Percentiles rank a stretch among this genome's conserved stretches.
Evolutionary conservation across 176 grass and related monocot genomes (phyloP).

Genomic region (Oryza coarctata): DNA sequence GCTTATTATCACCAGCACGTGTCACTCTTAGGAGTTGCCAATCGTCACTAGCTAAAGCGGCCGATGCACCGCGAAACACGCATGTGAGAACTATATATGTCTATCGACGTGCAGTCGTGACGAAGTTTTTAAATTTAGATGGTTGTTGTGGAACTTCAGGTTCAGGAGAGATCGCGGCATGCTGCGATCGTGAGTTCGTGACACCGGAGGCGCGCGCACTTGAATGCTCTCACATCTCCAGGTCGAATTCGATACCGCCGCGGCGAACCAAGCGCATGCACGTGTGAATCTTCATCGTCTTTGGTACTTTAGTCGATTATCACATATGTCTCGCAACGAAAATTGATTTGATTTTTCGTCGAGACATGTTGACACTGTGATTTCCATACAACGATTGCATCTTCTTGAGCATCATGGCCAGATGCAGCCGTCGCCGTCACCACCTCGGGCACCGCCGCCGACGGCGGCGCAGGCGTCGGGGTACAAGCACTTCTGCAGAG

Average conservation of each 20-base stretch:
- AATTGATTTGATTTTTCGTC: background rate
- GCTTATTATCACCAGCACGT: background rate
- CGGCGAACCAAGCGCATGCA: background rate
- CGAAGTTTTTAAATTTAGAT: background rate
- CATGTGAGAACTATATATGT: constrained; percentile 23
- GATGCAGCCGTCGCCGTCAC: constrained; percentile 45
- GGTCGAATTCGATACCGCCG: background rate
- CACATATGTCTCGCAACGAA: background rate
- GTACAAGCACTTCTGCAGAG: constrained; percentile 76
- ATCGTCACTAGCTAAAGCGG: constrained; percentile 23
- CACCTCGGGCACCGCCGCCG: constrained; percentile 8
- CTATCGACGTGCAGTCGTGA: background rate
- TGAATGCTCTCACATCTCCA: background rate
- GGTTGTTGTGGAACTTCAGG: background rate
- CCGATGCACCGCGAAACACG: background rate
- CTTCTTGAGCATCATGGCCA: constrained; percentile 34
- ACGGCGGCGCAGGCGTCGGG: constrained; percentile 21
- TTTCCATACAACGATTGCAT: background rate
- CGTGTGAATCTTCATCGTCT: constrained; percentile 23
- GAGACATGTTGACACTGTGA: background rate
- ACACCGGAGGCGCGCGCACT: background rate
- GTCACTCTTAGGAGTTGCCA: constrained; percentile 5
- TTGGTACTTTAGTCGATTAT: constrained; percentile 22
- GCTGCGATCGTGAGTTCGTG: background rate
- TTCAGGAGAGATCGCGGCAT: background rate